phyloP scores from a whole-genome alignment of 768 basidiomycete genomes.

The Tricholoma hemisulphureum region DNA sequence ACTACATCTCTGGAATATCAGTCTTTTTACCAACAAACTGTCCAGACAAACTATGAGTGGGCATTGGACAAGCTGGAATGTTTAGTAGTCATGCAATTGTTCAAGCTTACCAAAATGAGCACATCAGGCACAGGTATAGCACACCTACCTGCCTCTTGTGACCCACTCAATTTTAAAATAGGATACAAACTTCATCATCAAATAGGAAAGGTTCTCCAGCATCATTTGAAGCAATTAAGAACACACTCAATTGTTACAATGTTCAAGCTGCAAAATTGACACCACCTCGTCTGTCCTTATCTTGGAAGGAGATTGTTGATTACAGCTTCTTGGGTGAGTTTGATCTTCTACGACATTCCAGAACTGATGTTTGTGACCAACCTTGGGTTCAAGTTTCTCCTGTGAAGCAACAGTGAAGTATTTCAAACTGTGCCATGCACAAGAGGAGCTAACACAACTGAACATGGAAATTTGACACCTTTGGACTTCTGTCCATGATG shows the following conservation, averaged over 20 bases:
- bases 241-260: not conserved
- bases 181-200: slow-evolving; percentile 30
- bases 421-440: slow-evolving; percentile 20
- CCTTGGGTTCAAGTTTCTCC: slow-evolving; percentile 18
- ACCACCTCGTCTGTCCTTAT: not conserved
- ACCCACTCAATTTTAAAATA: too few relatives aligned
- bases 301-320: too few relatives aligned
- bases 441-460: slow-evolving; percentile 22
- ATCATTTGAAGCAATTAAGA: slow-evolving; percentile 21
- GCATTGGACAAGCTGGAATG: slow-evolving; percentile 19
- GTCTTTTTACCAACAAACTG: not conserved
- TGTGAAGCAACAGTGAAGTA: slow-evolving; percentile 12
- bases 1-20: not conserved
- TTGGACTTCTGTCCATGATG: slow-evolving; percentile 16
- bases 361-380: slow-evolving; percentile 10
- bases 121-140: too few relatives aligned
- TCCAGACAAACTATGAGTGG: slow-evolving; percentile 9
- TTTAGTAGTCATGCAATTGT: slow-evolving; percentile 18
- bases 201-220: slow-evolving; percentile 21
- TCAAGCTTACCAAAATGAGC: too few relatives aligned
- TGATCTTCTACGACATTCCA: slow-evolving; percentile 18
- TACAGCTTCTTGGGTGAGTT: slow-evolving; percentile 24
- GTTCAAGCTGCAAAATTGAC: too few relatives aligned
- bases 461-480: slow-evolving; percentile 23
- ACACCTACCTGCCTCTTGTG: too few relatives aligned